phyloP scores from a whole-genome alignment of 306 rosid species.

The Prunus mira region DNA sequence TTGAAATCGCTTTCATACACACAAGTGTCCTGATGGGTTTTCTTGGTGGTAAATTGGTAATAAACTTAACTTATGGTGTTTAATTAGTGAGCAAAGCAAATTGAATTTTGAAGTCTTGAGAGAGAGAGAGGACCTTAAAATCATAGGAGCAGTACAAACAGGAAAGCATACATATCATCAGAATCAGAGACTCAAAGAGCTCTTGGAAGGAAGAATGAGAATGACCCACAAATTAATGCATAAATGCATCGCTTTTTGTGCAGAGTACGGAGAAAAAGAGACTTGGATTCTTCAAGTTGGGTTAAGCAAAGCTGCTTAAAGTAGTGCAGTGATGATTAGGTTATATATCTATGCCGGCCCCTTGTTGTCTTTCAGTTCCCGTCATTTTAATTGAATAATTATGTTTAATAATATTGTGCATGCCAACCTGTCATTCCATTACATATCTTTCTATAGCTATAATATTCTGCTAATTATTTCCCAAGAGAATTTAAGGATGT shows the following conservation, averaged over 20 bases:
- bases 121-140: slow-evolving; percentile 3
- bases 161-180: background rate
- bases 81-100: background rate
- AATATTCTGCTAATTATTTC: background rate
- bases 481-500: background rate
- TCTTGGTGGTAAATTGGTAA: no score
- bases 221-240: slow-evolving; percentile 7
- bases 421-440: background rate
- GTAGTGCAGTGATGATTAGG: background rate
- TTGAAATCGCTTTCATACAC: no score
- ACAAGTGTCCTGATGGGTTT: no score
- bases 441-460: background rate
- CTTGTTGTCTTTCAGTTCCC: background rate
- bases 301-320: background rate
- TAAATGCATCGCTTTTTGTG: slow-evolving; percentile 29
- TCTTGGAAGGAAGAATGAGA: background rate
- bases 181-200: no score
- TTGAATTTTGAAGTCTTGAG: background rate
- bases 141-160: background rate
- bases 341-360: no score
- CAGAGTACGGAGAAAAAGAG: background rate
- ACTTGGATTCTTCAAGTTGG: slow-evolving; percentile 14
- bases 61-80: no score
- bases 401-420: background rate
- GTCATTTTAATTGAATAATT: background rate